Conservation (phyloP, 208 protist genomes). For the Tritrichomonas musculus region DNA sequence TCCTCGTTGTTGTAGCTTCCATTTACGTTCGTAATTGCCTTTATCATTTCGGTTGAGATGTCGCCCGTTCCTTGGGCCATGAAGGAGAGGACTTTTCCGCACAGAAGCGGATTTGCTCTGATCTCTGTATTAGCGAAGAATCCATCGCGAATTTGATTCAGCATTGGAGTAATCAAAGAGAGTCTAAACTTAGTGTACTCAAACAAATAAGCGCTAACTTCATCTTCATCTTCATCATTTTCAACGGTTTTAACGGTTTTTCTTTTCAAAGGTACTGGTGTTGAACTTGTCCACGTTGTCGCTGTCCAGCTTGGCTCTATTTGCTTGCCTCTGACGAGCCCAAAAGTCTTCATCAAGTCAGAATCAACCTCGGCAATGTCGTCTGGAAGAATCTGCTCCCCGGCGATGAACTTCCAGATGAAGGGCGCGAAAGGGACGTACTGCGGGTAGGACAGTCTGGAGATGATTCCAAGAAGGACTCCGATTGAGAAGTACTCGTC, state of each 20-base stretch:
- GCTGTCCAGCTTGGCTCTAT: too few species aligned
- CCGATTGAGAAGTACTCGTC: neutral
- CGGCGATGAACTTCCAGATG: neutral
- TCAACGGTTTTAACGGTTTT: too few species aligned
- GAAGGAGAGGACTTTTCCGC: neutral
- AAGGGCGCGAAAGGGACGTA: neutral
- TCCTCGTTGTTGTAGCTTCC: neutral
- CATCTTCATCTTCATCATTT: neutral
- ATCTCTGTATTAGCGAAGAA: neutral
- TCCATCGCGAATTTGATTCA: neutral
- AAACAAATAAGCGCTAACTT: neutral
- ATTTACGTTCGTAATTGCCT: neutral
- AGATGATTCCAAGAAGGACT: neutral
- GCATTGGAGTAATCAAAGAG: neutral
- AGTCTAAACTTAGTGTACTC: too few species aligned
- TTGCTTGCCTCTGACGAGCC: too few species aligned
- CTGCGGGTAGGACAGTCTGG: neutral
- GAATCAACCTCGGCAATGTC: neutral
- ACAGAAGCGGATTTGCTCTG: neutral
- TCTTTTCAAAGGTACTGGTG: too few species aligned
- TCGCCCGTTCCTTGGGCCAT: neutral
- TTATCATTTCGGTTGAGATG: neutral
- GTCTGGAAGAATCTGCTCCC: neutral
- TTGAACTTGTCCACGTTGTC: too few species aligned
- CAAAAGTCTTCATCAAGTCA: neutral